Percentiles rank a stretch among this genome's conserved stretches.
Conservation (phyloP, 495 filamentous ascomycete species). For the Lophiotrema nucula region DNA sequence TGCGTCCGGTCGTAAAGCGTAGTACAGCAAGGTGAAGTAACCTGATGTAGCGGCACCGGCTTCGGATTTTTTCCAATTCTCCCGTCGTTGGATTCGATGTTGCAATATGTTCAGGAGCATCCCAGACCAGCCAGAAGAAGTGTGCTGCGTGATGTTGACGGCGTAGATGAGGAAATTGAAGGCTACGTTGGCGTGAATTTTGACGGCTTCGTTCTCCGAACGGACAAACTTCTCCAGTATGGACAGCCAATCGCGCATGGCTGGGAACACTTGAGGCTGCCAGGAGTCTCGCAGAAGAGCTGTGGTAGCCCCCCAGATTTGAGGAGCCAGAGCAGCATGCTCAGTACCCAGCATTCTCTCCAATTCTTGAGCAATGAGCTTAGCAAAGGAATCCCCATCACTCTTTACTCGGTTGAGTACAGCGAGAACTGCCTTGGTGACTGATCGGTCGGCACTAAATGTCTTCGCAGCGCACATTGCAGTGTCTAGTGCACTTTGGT, state of each 20-base stretch:
- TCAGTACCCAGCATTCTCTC: slow-evolving; percentile 65
- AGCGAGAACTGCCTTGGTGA: slow-evolving; percentile 57
- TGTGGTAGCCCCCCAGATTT: slow-evolving; percentile 81
- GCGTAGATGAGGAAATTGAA: slow-evolving; percentile 82
- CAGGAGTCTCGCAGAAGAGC: slow-evolving; percentile 67
- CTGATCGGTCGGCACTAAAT: slow-evolving; percentile 61
- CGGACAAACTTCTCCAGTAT: slow-evolving; percentile 85
- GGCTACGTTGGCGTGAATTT: slow-evolving; percentile 71
- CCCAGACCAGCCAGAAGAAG: slow-evolving; percentile 56
- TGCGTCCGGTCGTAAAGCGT: slow-evolving; percentile 71
- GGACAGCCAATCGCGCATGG: slow-evolving; percentile 68
- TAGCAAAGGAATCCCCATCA: slow-evolving; percentile 59
- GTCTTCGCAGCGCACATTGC: slow-evolving; percentile 64
- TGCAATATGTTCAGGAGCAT: slow-evolving; percentile 69
- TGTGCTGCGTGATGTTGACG: slow-evolving; percentile 59
- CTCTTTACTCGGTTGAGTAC: slow-evolving; percentile 43
- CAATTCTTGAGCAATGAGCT: slow-evolving; percentile 64
- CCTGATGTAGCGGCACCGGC: slow-evolving; percentile 63
- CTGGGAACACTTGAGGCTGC: slow-evolving; percentile 67
- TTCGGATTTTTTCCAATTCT: slow-evolving; percentile 56
- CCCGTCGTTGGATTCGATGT: slow-evolving; percentile 66
- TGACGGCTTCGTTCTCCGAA: slow-evolving; percentile 63
- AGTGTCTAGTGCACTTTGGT: slow-evolving; percentile 68
- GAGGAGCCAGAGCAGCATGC: slow-evolving; percentile 70
- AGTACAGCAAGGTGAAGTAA: slow-evolving; percentile 81